Percentiles rank a stretch among this genome's conserved stretches.
Evolutionary conservation across 352 stramenopile species (phyloP).

Genomic region (Phytophthora rubi): DNA sequence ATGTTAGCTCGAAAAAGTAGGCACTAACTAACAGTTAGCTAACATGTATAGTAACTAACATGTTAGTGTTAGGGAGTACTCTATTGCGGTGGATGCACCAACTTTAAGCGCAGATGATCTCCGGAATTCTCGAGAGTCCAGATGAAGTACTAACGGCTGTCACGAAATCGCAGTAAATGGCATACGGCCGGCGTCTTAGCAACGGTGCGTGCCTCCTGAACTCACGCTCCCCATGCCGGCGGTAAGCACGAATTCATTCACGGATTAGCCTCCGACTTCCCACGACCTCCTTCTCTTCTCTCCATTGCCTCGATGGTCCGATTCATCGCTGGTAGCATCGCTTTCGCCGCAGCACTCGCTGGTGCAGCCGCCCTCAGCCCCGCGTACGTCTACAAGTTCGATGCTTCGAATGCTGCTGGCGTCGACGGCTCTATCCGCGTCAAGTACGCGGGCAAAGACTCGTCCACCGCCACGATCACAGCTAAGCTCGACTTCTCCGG

Average conservation of each 20-base stretch:
- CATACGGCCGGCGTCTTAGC: neutral
- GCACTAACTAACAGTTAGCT: too few relatives aligned
- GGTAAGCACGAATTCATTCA: constrained; percentile 10
- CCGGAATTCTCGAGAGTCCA: constrained; percentile 3
- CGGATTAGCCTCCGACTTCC: constrained; percentile 23
- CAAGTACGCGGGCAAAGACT: constrained; percentile 41
- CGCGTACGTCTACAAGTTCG: constrained; percentile 52
- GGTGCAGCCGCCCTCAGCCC: neutral
- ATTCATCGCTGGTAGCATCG: neutral
- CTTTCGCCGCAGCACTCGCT: constrained; percentile 4
- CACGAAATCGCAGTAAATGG: constrained; percentile 3
- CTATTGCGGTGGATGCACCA: neutral
- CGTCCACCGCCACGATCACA: constrained; percentile 39
- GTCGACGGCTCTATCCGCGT: constrained; percentile 45
- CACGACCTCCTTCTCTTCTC: neutral
- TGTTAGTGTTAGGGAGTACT: too few relatives aligned
- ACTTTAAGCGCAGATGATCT: constrained; percentile 11
- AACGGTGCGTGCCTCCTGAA: neutral
- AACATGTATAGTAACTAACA: too few relatives aligned
- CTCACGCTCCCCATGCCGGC: neutral
- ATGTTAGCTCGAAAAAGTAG: too few relatives aligned
- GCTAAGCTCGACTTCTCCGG: constrained; percentile 50
- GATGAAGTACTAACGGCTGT: constrained; percentile 2
- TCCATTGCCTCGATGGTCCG: constrained; percentile 14
- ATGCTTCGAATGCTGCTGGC: constrained; percentile 38